Evolutionary conservation across 2,329 filamentous ascomycete genomes (phyloP).

Genomic region (Zasmidium cellare): DNA sequence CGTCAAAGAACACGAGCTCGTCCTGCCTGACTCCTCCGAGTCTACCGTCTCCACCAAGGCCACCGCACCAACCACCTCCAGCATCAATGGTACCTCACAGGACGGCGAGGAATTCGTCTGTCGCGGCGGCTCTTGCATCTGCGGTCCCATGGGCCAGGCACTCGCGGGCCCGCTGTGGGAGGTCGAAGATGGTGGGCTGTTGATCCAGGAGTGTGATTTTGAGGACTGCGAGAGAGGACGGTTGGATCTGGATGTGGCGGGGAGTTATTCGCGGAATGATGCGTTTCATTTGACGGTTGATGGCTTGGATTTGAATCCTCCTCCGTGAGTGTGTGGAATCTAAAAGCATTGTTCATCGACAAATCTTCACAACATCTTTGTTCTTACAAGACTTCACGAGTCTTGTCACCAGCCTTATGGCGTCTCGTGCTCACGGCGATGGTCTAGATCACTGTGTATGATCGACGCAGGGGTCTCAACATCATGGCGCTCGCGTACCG

Average conservation of each 20-base stretch:
- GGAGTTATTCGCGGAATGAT: constrained; percentile 78
- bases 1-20: constrained; percentile 54
- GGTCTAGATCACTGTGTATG: not conserved
- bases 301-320: constrained; percentile 55
- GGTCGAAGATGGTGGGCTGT: constrained; percentile 63
- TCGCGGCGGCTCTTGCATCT: constrained; percentile 78
- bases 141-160: constrained; percentile 77
- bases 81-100: constrained; percentile 7
- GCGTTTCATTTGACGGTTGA: constrained; percentile 61
- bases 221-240: constrained; percentile 82
- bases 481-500: not conserved
- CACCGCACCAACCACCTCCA: constrained; percentile 6
- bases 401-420: too few species aligned
- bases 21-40: constrained; percentile 35
- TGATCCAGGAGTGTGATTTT: constrained; percentile 76
- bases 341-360: too few species aligned
- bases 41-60: constrained; percentile 9
- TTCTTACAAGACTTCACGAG: too few species aligned
- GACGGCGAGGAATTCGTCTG: constrained; percentile 58
- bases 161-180: constrained; percentile 84
- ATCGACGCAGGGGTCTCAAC: not conserved
- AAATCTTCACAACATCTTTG: too few species aligned
- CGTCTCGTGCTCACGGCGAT: too few species aligned
- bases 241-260: constrained; percentile 79
- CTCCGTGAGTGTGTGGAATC: too few species aligned